Evolutionary conservation across 2,329 filamentous ascomycete genomes (phyloP).

Genomic region (Aspergillus fumigatus): DNA sequence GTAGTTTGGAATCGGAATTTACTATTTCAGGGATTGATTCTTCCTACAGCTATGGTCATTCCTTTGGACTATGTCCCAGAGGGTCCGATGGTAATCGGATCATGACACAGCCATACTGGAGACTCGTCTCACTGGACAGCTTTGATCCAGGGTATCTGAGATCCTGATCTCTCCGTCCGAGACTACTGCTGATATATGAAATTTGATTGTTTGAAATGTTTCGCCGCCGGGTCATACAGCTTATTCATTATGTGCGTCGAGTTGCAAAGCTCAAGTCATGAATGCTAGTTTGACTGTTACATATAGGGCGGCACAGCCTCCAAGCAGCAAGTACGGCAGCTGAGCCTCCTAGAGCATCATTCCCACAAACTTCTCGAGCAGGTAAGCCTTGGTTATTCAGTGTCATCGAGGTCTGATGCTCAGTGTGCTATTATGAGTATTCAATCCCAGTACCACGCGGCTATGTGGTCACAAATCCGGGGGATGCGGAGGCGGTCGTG

Average conservation of each 20-base stretch:
- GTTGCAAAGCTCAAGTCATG: not conserved
- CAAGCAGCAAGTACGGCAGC: conserved; percentile 13
- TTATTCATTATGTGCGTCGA: not conserved
- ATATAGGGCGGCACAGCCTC: not conserved
- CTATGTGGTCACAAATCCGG: conserved; percentile 18
- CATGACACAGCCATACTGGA: too few species aligned
- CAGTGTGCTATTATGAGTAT: conserved; percentile 14
- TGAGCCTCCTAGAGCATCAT: conserved; percentile 22
- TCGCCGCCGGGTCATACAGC: too few species aligned
- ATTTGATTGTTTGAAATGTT: not conserved
- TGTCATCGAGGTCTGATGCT: not conserved
- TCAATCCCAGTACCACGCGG: conserved; percentile 24
- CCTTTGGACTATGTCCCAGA: too few species aligned
- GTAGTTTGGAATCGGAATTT: not conserved
- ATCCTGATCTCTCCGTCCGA: not conserved
- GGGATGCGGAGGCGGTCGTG: conserved; percentile 22
- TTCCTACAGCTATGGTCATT: not conserved
- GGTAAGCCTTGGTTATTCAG: conserved; percentile 7
- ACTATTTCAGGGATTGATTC: not conserved
- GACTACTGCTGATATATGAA: not conserved
- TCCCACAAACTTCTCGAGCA: conserved; percentile 22
- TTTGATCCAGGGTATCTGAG: not conserved
- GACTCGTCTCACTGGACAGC: too few species aligned
- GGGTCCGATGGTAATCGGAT: too few species aligned
- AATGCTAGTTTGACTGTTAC: not conserved